Base-by-base conservation (phyloP, 306 rosid genomes). In the Inga laurina region DNA sequence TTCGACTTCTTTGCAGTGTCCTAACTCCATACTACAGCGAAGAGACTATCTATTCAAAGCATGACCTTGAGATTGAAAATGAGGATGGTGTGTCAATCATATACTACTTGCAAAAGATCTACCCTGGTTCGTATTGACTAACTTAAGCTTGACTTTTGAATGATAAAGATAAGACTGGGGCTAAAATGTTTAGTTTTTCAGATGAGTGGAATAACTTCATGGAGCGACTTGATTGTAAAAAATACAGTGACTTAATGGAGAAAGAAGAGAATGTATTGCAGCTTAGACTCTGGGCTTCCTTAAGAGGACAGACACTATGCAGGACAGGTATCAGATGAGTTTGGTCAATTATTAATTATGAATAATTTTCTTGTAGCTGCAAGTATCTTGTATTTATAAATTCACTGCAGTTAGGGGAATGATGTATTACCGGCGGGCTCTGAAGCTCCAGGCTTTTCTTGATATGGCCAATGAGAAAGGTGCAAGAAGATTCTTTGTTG, bases 201-300 rank as follows among this genome's bases (percentile, higher is more conserved):
- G 99, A 96, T 84, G 98, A 96, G 87, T 96, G 99, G 99, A 94
- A 90, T 84, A 96, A 96, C 90, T 96, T 96, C 92, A 90, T 92
- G 97, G 99, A 96, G 94, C 85, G 99, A 79, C 85, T 92, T 79
- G 88, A 92, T 54, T 96, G 99, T 91, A 94, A 92, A 87, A 89
- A 85, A 70, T 89, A 90, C 16, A 88, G 89, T 61, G 99, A 96
- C 67, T 75, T 96, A 79, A 92, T 93, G 98, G 99, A 92, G 84
- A 94, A 82, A 89, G 99, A 96, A 3, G 98, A 96, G 83, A 89
- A 96, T 79, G 70, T 92, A 79, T 89, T 94, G 86, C 97, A 96
- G 75, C 93, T 96, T 67, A 98, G 99, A 78, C 97, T 90, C 82
- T 96, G 99, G 99, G 99, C 92, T 74, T 96, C 99, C 51, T 89